A percentile compares a stretch with the other conserved stretches of the same genome.
Conservation (phyloP, 1,139 yeast genomes). For the Kodamaea ohmeri region DNA sequence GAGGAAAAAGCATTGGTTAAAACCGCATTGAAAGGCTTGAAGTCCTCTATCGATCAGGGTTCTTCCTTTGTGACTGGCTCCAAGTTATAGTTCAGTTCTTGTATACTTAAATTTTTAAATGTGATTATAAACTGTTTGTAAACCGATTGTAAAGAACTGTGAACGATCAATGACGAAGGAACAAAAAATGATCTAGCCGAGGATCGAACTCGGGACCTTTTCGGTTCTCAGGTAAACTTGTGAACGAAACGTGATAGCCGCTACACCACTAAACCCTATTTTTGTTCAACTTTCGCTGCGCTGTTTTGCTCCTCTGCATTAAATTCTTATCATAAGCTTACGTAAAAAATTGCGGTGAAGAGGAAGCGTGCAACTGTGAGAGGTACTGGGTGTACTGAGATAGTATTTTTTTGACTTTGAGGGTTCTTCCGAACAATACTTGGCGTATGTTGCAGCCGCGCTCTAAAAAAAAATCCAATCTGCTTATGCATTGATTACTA, state of each 20-base stretch:
- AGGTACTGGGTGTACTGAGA: no score
- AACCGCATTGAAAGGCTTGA: constrained; percentile 54
- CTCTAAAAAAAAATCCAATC: no score
- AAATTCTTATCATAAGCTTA: neutral
- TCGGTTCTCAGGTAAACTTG: constrained; percentile 19
- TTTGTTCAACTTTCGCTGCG: no score
- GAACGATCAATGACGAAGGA: constrained; percentile 4
- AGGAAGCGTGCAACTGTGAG: no score
- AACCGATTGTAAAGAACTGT: no score
- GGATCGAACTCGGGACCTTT: constrained; percentile 27
- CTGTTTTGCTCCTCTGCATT: neutral
- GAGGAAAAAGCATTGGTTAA: constrained; percentile 48
- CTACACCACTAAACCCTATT: constrained; percentile 26
- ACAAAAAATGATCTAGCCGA: constrained; percentile 21
- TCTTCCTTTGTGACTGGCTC: constrained; percentile 52
- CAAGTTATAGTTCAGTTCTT: constrained; percentile 28
- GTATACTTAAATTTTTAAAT: no score
- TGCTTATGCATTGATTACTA: no score
- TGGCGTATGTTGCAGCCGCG: no score
- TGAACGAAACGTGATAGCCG: constrained; percentile 26
- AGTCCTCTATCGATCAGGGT: constrained; percentile 60
- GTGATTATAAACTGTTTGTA: no score
- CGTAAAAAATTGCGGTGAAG: no score
- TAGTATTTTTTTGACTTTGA: no score
- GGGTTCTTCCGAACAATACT: no score